Conservation (phyloP, 768 basidiomycete species). For the Kwoniella sp. region DNA sequence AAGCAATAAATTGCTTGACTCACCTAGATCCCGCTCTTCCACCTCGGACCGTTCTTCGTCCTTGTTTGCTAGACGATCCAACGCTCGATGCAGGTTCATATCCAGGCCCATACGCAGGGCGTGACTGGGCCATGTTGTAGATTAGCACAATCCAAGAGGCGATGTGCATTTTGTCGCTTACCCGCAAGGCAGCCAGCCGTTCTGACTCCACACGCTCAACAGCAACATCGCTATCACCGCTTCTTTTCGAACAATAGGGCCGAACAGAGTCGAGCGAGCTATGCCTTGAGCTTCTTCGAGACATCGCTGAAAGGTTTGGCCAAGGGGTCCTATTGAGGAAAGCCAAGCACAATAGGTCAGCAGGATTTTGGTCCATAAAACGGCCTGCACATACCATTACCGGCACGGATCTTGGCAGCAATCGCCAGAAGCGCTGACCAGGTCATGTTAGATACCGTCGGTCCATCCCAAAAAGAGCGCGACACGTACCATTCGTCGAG, state of each 20-base stretch:
- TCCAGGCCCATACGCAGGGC: conserved; percentile 95
- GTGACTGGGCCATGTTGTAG: too few relatives aligned
- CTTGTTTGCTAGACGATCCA: conserved; percentile 82
- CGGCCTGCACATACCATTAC: conserved; percentile 57
- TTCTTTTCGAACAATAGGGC: conserved; percentile 88
- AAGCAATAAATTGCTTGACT: conserved; percentile 22
- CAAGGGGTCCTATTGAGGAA: conserved; percentile 55
- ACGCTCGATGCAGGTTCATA: conserved; percentile 82
- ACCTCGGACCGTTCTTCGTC: conserved; percentile 61
- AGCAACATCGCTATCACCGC: conserved; percentile 88
- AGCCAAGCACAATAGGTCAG: background rate
- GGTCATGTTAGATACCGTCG: background rate
- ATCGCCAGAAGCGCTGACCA: conserved; percentile 65
- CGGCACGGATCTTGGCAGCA: conserved; percentile 84
- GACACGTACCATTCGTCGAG: conserved; percentile 71
- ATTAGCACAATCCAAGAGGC: too few relatives aligned
- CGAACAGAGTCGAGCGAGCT: conserved; percentile 86
- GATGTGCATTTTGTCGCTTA: conserved; percentile 7
- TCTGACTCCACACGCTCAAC: conserved; percentile 87
- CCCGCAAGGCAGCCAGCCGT: conserved; percentile 90
- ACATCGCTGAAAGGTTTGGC: conserved; percentile 80
- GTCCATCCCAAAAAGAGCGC: background rate
- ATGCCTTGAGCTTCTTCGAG: conserved; percentile 94
- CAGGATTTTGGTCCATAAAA: too few relatives aligned
- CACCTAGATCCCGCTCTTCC: conserved; percentile 77